A percentile compares a stretch with the other conserved stretches of the same genome.
These are phyloP conservation scores for Trichoderma pleuroti DNA, from an alignment of 2,329 filamentous ascomycete species.

Conservation along the genomic window DNA sequence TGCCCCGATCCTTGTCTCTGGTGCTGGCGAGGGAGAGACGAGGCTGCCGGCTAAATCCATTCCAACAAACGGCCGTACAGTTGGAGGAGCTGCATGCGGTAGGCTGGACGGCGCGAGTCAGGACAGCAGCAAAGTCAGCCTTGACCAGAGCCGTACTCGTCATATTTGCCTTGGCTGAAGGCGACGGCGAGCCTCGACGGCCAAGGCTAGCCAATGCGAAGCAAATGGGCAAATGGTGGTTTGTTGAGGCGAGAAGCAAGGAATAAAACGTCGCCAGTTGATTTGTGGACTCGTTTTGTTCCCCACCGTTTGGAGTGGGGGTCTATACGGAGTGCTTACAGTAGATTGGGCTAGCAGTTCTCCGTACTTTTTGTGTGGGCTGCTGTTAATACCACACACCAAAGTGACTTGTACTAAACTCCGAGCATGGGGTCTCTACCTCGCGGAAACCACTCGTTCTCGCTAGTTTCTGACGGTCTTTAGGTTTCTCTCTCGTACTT, in stretches of 20 bases:
- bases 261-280: not conserved
- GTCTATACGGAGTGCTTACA: not conserved
- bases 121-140: not conserved
- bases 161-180: not conserved
- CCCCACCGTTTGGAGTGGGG: not conserved
- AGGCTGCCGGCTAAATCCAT: not conserved
- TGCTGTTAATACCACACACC: not conserved
- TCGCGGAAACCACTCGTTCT: not conserved
- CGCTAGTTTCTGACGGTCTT: not conserved
- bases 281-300: not conserved
- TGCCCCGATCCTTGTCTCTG: conserved; percentile 6
- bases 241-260: not conserved
- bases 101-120: not conserved
- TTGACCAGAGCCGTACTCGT: not conserved
- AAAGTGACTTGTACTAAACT: not conserved
- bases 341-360: not conserved
- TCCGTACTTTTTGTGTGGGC: not conserved
- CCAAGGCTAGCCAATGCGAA: not conserved
- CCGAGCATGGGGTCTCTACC: not conserved
- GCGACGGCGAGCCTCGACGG: not conserved
- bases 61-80: not conserved
- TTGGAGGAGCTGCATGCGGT: conserved; percentile 2
- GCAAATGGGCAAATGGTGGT: not conserved
- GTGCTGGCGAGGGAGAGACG: not conserved
- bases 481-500: not conserved